Evolutionary conservation across 129 eudicot species (phyloP).

Genomic region (Gnaphalium uliginosum): DNA sequence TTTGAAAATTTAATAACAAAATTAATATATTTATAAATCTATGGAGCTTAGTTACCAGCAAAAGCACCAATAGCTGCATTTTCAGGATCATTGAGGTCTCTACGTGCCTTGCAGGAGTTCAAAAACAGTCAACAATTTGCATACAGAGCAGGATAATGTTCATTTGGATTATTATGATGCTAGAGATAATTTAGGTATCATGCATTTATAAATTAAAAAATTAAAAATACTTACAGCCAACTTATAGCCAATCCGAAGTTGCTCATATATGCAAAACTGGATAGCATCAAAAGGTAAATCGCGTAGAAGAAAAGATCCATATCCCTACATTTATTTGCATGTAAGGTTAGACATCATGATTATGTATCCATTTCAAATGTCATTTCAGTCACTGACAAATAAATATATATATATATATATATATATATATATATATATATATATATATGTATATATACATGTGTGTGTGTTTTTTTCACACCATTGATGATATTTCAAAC

Average conservation of each 20-base stretch:
- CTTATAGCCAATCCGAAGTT: conserved; percentile 88
- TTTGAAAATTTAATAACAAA: no score
- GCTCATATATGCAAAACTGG: conserved; percentile 97
- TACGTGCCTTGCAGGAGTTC: conserved; percentile 59
- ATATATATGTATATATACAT: no score
- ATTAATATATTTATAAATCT: no score
- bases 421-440: no score
- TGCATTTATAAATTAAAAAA: conserved; percentile 2
- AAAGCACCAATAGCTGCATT: conserved; percentile 97
- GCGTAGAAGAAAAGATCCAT: conserved; percentile 90
- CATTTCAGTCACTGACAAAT: not conserved
- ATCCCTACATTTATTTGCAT: conserved; percentile 55
- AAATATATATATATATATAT: not conserved
- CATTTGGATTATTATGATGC: conserved; percentile 11
- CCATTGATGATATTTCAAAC: not conserved
- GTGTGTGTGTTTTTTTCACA: no score
- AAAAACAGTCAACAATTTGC: conserved; percentile 19
- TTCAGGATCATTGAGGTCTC: conserved; percentile 91
- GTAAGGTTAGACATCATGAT: conserved; percentile 13
- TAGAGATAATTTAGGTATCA: not conserved
- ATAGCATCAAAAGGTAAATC: conserved; percentile 99
- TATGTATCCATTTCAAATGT: not conserved
- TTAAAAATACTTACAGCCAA: conserved; percentile 63
- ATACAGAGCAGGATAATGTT: no score
- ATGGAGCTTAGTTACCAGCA: conserved; percentile 62